Evolutionary conservation across 208 protist genomes (phyloP).

Genomic region (Trichomonas gallinae): DNA sequence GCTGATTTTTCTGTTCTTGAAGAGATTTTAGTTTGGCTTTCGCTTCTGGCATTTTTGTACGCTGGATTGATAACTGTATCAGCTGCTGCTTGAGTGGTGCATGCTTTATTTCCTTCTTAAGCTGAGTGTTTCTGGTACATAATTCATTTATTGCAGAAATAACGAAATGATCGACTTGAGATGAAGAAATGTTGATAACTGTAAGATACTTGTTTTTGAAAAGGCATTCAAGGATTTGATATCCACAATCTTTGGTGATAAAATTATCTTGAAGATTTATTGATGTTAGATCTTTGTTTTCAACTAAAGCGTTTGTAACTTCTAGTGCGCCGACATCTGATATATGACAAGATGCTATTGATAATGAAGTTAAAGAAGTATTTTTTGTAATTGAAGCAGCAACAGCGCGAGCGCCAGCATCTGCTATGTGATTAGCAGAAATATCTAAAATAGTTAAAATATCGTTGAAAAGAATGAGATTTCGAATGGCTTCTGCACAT

Average conservation of each 20-base stretch:
- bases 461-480: not conserved
- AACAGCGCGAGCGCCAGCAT: not conserved
- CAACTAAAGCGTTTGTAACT: not conserved
- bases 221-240: not conserved
- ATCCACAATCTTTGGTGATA: not conserved
- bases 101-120: not conserved
- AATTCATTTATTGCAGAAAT: not conserved
- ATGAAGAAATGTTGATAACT: not conserved
- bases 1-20: not conserved
- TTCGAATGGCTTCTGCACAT: not conserved
- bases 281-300: not conserved
- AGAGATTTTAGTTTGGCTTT: not conserved
- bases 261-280: not conserved
- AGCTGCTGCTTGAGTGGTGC: not conserved
- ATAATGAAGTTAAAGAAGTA: not conserved
- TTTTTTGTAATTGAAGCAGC: not conserved
- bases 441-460: not conserved
- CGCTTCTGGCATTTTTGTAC: conserved; percentile 16
- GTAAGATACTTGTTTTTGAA: not conserved
- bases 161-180: conserved; percentile 2
- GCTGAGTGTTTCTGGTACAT: not conserved
- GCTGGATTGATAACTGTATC: not conserved
- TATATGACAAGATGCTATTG: not conserved
- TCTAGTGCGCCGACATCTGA: not conserved
- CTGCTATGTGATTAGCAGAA: not conserved